These are phyloP conservation scores for Eucalyptus sideroxylon DNA, from an alignment of 345 rosid genomes.

Conservation along the genomic window DNA sequence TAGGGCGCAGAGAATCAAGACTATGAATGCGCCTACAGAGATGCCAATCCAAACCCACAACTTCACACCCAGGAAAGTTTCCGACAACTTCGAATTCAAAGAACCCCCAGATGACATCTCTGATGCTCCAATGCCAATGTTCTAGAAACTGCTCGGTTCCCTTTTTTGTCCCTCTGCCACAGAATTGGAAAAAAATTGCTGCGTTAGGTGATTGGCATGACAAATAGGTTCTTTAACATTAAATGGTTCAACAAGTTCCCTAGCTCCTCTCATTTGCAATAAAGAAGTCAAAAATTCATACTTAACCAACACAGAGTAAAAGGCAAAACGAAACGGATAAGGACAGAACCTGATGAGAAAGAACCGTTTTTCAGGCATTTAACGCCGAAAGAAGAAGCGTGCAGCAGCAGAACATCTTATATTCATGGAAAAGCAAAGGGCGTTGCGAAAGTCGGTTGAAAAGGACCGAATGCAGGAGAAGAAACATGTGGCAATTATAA, in stretches of 20 bases:
- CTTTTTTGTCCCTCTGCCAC: background rate
- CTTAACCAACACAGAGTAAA: background rate
- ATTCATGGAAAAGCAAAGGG: background rate
- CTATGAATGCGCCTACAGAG: constrained; percentile 60
- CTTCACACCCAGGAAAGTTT: constrained; percentile 68
- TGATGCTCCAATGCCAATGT: background rate
- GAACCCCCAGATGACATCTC: constrained; percentile 55
- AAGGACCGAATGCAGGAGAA: background rate
- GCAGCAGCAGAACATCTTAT: background rate
- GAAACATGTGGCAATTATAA: background rate
- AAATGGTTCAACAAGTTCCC: background rate
- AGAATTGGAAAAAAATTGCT: background rate
- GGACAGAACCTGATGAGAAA: background rate
- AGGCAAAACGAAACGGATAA: background rate
- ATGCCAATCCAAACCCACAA: constrained; percentile 82
- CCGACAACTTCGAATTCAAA: constrained; percentile 55
- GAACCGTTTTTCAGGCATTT: background rate
- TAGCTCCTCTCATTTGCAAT: background rate
- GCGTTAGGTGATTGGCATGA: background rate
- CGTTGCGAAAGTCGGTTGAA: background rate
- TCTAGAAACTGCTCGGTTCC: background rate
- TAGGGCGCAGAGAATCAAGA: constrained; percentile 69
- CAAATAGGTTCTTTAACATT: background rate
- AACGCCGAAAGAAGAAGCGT: background rate
- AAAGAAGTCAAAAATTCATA: background rate